Percentiles rank a stretch among this genome's conserved stretches.
Evolutionary conservation across 768 basidiomycete species (phyloP).

Genomic region (Neoboletus brunneissimus): DNA sequence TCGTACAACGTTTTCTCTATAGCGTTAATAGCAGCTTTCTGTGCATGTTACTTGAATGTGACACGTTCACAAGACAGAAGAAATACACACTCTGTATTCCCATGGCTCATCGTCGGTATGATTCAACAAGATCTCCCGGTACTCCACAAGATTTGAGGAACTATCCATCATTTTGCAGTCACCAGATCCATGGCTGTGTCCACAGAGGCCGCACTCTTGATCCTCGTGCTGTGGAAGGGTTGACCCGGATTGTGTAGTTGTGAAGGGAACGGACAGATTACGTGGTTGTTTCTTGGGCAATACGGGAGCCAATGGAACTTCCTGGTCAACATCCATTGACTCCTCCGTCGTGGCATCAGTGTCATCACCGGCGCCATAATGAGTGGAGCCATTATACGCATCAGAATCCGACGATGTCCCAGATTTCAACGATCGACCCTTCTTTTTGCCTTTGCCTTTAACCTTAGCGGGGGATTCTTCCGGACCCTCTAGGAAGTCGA

Average conservation of each 20-base stretch:
- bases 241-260: slow-evolving; percentile 1
- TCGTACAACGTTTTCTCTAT: slow-evolving; percentile 63
- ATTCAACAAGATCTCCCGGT: slow-evolving; percentile 61
- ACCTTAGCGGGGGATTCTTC: slow-evolving; percentile 39
- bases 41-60: slow-evolving; percentile 10
- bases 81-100: slow-evolving; percentile 54
- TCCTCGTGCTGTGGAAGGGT: slow-evolving; percentile 4
- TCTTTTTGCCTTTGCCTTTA: slow-evolving; percentile 38
- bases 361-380: slow-evolving; percentile 18
- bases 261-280: neutral
- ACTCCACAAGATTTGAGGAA: slow-evolving; percentile 66
- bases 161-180: slow-evolving; percentile 62
- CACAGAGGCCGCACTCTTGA: slow-evolving; percentile 61
- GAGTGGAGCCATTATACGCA: slow-evolving; percentile 31
- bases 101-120: slow-evolving; percentile 65
- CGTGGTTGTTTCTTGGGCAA: slow-evolving; percentile 4
- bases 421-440: slow-evolving; percentile 29
- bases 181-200: slow-evolving; percentile 45
- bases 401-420: slow-evolving; percentile 40
- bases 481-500: slow-evolving; percentile 32
- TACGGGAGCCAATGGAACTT: neutral
- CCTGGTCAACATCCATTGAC: slow-evolving; percentile 19
- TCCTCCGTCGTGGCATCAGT: slow-evolving; percentile 24
- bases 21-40: slow-evolving; percentile 64
- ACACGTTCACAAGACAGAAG: neutral